phyloP scores from a whole-genome alignment of 805 yeast species.

The Nadsonia fulvescens region DNA sequence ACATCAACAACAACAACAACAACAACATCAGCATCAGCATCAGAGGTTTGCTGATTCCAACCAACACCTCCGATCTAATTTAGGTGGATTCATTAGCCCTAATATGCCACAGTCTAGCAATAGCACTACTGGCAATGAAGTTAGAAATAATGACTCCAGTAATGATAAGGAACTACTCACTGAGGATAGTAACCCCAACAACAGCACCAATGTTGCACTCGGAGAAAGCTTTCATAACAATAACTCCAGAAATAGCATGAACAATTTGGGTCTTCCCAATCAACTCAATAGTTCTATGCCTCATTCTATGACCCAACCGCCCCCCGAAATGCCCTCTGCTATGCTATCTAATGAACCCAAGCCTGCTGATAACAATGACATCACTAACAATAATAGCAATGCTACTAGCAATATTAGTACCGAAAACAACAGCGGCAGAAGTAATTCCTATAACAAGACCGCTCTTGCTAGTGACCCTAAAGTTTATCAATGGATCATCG shows the following conservation, averaged over 20 bases:
- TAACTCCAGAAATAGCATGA: too few relatives aligned
- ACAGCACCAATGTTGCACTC: too few relatives aligned
- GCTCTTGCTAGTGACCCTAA: conserved; percentile 45
- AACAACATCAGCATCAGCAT: conserved; percentile 4
- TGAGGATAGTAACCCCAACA: conserved; percentile 1
- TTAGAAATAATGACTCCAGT: conserved; percentile 2
- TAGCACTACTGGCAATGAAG: conserved; percentile 1
- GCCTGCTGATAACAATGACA: conserved; percentile 2
- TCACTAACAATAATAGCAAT: conserved; percentile 4
- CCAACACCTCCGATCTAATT: too few relatives aligned
- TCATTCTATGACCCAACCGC: conserved; percentile 7
- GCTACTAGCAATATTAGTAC: conserved; percentile 1
- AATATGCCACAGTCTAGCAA: conserved; percentile 1
- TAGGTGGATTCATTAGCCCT: too few relatives aligned
- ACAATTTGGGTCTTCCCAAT: too few relatives aligned
- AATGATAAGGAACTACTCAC: conserved; percentile 1
- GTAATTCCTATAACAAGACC: conserved; percentile 3
- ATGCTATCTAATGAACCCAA: conserved; percentile 4
- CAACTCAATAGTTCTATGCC: not conserved
- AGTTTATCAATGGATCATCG: conserved; percentile 79
- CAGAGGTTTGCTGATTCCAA: not conserved
- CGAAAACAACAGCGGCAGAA: conserved; percentile 2
- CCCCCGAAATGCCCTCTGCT: conserved; percentile 5
- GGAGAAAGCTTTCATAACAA: too few relatives aligned
- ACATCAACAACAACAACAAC: conserved; percentile 1